Percentiles rank a stretch among this genome's conserved stretches.
Conservation (phyloP, 768 basidiomycete species). For the Phylloporus sp. region DNA sequence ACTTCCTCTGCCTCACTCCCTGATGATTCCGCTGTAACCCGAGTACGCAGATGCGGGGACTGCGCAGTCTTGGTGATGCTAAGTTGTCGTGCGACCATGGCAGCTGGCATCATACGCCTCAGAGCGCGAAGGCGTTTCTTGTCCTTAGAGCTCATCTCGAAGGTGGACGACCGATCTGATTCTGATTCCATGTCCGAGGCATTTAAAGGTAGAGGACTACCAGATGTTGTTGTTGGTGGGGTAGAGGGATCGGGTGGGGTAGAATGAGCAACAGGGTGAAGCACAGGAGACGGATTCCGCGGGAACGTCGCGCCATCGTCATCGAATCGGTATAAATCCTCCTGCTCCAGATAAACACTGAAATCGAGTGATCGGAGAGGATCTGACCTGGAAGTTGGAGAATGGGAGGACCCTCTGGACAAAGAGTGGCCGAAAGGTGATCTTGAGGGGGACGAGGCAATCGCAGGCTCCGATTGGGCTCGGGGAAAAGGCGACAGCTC, state of each 20-base stretch:
- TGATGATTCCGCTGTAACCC: slow-evolving; percentile 9
- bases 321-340: slow-evolving; percentile 12
- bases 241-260: slow-evolving; percentile 14
- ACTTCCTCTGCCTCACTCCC: slow-evolving; percentile 34
- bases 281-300: slow-evolving; percentile 4
- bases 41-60: slow-evolving; percentile 8
- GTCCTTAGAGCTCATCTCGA: slow-evolving; percentile 26
- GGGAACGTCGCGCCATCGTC: slow-evolving; percentile 1
- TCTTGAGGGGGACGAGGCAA: slow-evolving; percentile 6
- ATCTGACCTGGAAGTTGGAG: not conserved
- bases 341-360: slow-evolving; percentile 11
- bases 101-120: slow-evolving; percentile 49
- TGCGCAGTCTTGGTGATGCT: slow-evolving; percentile 10
- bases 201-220: slow-evolving; percentile 14
- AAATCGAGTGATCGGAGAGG: slow-evolving; percentile 11
- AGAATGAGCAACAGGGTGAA: slow-evolving; percentile 1
- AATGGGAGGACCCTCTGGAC: slow-evolving; percentile 12
- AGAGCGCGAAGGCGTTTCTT: slow-evolving; percentile 37
- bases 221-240: slow-evolving; percentile 19
- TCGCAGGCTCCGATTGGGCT: slow-evolving; percentile 10
- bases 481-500: slow-evolving; percentile 4
- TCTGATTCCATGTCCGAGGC: slow-evolving; percentile 14
- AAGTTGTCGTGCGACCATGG: slow-evolving; percentile 41
- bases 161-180: slow-evolving; percentile 14
- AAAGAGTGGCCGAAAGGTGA: not conserved